Evolutionary conservation across 2,329 filamentous ascomycete species (phyloP), one percentile per base, ranked within the genome.

Genomic region (Sphaerulina musiva): DNA sequence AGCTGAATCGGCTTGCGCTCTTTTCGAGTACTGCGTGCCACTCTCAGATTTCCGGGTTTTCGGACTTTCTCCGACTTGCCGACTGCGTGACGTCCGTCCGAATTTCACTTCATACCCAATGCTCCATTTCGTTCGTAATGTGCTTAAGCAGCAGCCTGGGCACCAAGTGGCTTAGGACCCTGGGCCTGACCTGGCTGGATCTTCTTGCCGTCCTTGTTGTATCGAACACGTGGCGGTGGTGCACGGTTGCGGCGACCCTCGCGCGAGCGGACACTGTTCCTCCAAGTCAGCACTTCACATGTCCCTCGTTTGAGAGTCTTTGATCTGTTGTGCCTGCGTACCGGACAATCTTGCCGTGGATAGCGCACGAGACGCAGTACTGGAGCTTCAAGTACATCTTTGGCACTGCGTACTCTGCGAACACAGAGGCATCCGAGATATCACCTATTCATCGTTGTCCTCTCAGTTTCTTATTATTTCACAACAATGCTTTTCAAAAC

Each of bases 311-410:
- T 1, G n/a, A 17, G n/a, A 17, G 11, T 10, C 11, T 23, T 6
- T 7, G n/a, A n/a, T 6, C 12, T 17, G 12, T 39, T n/a, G 11
- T 11, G 12, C n/a, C 12, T 12, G 84, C 91, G 78, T 93, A 97
- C 92, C 93, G 92, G 79, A 98, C 95, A 78, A 98, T 98, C 88
- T 98, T 98, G 84, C 93, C 93, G 84, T 98, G 93, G 69, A 98
- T 98, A 74, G 93, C 93, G 81, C 93, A 98, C 79, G 92, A 97
- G 75, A 98, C 93, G 79, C 93, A 98, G 89, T 98, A 98, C 83
- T 98, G 93, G 77, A 98, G 87, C 87, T 98, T 98, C 80, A 98
- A 83, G 89, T 98, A 98, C 95, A 98, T 98, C 89, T 98, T 98
- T 80, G 93, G 93, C 73, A 98, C 92, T 70, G 90, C 91, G 84